These are phyloP conservation scores for Penicillium sp. DNA, from an alignment of 2,329 filamentous ascomycete genomes.

Conservation along the genomic window DNA sequence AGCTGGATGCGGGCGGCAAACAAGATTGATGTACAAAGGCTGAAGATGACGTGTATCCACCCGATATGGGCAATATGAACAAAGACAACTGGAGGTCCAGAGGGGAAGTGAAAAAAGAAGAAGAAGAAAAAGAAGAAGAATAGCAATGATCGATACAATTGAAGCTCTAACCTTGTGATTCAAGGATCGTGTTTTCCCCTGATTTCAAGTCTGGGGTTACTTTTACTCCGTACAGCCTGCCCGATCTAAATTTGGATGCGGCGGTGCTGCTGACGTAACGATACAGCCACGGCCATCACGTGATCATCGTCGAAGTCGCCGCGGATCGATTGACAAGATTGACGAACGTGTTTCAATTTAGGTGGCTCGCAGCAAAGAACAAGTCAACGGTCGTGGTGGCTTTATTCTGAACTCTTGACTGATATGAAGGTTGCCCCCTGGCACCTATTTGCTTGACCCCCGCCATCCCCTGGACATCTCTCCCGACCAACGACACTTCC, in stretches of 20 bases:
- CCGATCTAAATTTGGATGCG: conserved; percentile 19
- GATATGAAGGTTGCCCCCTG: conserved; percentile 4
- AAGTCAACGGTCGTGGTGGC: not conserved
- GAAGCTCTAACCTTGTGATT: not conserved
- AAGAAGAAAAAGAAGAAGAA: not conserved
- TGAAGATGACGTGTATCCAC: conserved; percentile 27
- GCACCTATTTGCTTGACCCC: conserved; percentile 1
- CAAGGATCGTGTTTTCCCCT: conserved; percentile 8
- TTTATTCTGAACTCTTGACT: not conserved
- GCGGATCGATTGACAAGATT: conserved; percentile 13
- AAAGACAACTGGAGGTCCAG: not conserved
- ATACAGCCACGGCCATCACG: conserved; percentile 24
- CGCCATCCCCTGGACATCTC: conserved; percentile 8
- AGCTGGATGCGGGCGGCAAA: conserved; percentile 22
- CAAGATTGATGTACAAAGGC: conserved; percentile 25
- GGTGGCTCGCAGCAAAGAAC: not conserved
- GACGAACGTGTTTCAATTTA: conserved; percentile 26
- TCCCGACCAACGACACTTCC: conserved; percentile 8
- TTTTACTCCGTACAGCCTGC: not conserved
- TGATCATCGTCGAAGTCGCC: conserved; percentile 14
- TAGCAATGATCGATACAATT: not conserved
- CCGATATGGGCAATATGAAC: not conserved
- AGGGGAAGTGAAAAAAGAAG: not conserved
- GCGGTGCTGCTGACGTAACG: conserved; percentile 24
- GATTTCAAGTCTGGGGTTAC: conserved; percentile 7